Base-by-base conservation (phyloP, 2,329 filamentous ascomycete genomes). In the Fusarium guadeloupense region DNA sequence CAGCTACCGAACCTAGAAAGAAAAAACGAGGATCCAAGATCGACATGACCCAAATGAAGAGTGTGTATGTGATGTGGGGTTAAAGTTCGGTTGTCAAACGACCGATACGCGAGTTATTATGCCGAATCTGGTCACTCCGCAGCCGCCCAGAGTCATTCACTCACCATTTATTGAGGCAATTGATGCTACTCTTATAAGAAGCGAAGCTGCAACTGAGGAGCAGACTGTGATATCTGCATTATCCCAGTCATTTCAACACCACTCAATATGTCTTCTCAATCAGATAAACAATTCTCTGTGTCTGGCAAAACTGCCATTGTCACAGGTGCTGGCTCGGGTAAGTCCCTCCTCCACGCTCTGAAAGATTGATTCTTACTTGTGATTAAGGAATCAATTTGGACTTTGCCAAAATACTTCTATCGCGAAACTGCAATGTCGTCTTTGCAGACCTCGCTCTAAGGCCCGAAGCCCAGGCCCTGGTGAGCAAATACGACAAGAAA, bases 401-500 rank as follows among this genome's bases (percentile, higher is more conserved):
- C 4, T 82, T 82, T 37, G 78, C 79, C 5, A 63, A 74, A 17
- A 71, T 81, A 0, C 74, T 83, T 3, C 71, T 82, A 1, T 63
- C 64, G 8, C 71, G 71, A 20, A 70, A 71, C 31, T 81, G 80
- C 69, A 80, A 79, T 45, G 80, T 82, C 14, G 65, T 81, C 5
- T 64, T 82, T 6, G 80, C 76, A 33, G 80, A 83, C 61, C 58
- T 82, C 0, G 56, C 70, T 0, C 70, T 82, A 0, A 74, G 79
- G 0, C 76, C 78, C 0, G 78, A 81, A 54, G 78, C 80, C 3
- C 42, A 77, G 31, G 60, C 50, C 2, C 55, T 82, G 8, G 34
- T 79, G 5, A 34, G 53, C 4, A 37, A 60, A 4, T 52, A 76
- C 57, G 17, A 47, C 26, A 37, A 45, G 33, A 49, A 46, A 6